Evolutionary conservation across 768 basidiomycete genomes (phyloP), one percentile per base, ranked within the genome.

Genomic region (Mycena albidolilacea): DNA sequence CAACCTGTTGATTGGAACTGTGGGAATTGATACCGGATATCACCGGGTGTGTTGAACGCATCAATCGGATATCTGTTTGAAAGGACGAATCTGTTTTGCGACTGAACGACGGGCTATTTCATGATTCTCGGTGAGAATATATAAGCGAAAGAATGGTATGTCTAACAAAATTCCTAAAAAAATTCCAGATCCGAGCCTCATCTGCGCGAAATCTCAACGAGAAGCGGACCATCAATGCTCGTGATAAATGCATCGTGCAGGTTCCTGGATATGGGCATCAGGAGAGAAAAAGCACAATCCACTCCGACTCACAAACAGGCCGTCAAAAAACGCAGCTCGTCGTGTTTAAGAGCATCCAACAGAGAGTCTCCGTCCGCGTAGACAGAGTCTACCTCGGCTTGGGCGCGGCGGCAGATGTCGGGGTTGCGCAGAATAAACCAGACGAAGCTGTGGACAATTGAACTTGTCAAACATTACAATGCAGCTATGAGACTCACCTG

Each of bases 401-500:
- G 84, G 7, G 84, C 77, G 11, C 83, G 81, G 37, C 71, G 76
- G 70, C 82, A 84, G 14, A 77, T 68, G 0, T 37, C 76, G 2
- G 84, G 84, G 69, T 86, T 75, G 50, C 71, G 63, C 30, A 86
- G 35, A 7, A 87, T 77, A 69, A 78, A 82, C 70, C 80, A 85
- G 30, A 86, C 73, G 0, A 85, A 57, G 14, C 79, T 79, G 30
- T 75, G 14, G 43, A 48, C 4, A 4, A 17, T 38, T 17, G 21
- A 17, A 52, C 7, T 21, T 14, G 37, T 1, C 43, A 12, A 2
- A 30, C 46, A 58, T 55, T 21, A 4, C n/a, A 5, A 43, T 38
- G 55, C 8, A 30, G 44, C 1, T 7, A 5, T 11, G 52, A 7
- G 14, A 46, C 65, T 12, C 37, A 62, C 74, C 65, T 60, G 67